These are phyloP conservation scores for Leccinum imitatum DNA, from an alignment of 768 basidiomycete genomes.

Conservation along the genomic window DNA sequence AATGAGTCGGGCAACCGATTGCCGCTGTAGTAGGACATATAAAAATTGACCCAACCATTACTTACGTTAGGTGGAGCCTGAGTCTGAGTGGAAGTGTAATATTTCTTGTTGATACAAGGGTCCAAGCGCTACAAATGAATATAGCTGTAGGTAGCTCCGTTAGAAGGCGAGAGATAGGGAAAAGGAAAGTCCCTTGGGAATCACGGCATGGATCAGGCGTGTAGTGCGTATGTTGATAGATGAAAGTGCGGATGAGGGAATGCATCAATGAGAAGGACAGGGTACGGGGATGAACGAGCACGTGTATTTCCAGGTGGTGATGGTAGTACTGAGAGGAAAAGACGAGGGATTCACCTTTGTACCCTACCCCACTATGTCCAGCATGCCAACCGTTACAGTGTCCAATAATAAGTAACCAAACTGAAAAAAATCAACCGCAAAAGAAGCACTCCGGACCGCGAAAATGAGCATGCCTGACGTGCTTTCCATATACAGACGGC, in stretches of 20 bases:
- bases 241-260: neutral
- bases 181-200: neutral
- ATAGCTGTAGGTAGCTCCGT: neutral
- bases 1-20: neutral
- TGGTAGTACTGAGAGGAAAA: neutral
- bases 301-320: neutral
- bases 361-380: neutral
- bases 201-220: neutral
- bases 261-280: neutral
- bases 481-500: too few relatives aligned
- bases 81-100: neutral
- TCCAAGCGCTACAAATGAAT: neutral
- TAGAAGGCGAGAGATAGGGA: neutral
- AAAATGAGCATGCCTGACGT: too few relatives aligned
- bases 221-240: neutral
- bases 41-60: neutral
- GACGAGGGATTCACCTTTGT: neutral
- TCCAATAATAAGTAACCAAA: too few relatives aligned
- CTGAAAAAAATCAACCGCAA: too few relatives aligned
- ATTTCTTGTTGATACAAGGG: neutral
- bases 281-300: neutral
- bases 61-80: too few relatives aligned
- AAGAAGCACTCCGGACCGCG: too few relatives aligned
- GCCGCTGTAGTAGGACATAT: neutral
- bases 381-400: too few relatives aligned